Evolutionary conservation across 371 early-diverging fungal genomes (phyloP).

Genomic region (Mortierella sp.): DNA sequence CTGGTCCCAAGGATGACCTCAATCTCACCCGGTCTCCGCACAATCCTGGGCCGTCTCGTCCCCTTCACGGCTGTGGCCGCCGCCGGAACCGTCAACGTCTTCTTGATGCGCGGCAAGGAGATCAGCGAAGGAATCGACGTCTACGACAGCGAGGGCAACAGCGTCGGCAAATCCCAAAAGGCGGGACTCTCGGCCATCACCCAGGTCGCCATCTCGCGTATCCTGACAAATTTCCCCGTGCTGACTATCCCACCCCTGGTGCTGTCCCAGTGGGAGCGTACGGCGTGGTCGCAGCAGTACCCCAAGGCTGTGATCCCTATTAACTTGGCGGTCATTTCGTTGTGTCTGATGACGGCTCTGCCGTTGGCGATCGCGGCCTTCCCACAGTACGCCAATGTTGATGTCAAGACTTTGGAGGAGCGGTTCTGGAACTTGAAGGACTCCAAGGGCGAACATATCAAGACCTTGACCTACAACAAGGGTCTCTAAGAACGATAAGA

Average conservation of each 20-base stretch:
- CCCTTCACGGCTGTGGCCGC: constrained; percentile 88
- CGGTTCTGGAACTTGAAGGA: constrained; percentile 67
- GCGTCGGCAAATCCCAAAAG: constrained; percentile 75
- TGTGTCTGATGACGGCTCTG: constrained; percentile 79
- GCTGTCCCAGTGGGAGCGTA: constrained; percentile 73
- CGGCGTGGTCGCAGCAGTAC: constrained; percentile 64
- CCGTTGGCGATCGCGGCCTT: constrained; percentile 87
- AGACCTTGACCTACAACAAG: constrained; percentile 77
- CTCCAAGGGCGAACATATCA: constrained; percentile 66
- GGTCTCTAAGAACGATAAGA: too few relatives aligned
- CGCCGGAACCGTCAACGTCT: constrained; percentile 88
- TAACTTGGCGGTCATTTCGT: constrained; percentile 74
- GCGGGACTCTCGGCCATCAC: constrained; percentile 80
- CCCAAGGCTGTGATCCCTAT: constrained; percentile 71
- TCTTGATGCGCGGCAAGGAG: constrained; percentile 90
- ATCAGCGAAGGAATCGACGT: constrained; percentile 84
- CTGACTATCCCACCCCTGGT: constrained; percentile 80
- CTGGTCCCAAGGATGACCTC: constrained; percentile 64
- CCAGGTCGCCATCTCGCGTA: constrained; percentile 84
- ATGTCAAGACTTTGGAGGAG: constrained; percentile 61
- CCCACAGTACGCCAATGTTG: constrained; percentile 72
- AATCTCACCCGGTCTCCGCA: constrained; percentile 60
- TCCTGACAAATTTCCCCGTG: constrained; percentile 81
- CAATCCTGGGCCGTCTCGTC: constrained; percentile 70
- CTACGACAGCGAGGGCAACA: constrained; percentile 69